Evolutionary conservation across 2,329 filamentous ascomycete genomes (phyloP).

Genomic region (Claviceps spartinae): DNA sequence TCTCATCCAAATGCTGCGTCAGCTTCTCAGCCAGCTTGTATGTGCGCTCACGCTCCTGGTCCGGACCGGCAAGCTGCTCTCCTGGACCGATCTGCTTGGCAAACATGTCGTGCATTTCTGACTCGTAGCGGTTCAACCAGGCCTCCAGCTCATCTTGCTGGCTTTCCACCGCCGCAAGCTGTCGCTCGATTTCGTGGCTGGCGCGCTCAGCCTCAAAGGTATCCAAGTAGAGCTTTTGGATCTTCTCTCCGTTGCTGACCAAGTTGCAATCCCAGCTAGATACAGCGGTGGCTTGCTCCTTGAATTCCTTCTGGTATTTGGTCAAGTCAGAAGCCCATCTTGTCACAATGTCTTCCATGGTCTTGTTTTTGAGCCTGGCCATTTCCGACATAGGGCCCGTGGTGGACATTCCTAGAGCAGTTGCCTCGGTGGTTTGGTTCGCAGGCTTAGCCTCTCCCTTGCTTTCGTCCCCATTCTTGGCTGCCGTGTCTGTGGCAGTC

Average conservation of each 20-base stretch:
- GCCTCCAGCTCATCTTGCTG: slow-evolving; percentile 82
- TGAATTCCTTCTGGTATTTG: slow-evolving; percentile 95
- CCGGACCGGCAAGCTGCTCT: slow-evolving; percentile 70
- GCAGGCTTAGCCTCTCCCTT: slow-evolving; percentile 17
- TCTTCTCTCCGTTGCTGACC: slow-evolving; percentile 89
- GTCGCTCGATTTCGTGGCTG: slow-evolving; percentile 84
- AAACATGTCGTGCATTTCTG: slow-evolving; percentile 81
- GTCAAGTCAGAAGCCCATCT: slow-evolving; percentile 91
- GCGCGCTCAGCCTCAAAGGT: slow-evolving; percentile 91
- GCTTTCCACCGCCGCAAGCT: slow-evolving; percentile 76
- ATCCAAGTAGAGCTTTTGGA: slow-evolving; percentile 80
- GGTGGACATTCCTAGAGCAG: slow-evolving; percentile 55
- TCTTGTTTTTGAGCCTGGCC: slow-evolving; percentile 91
- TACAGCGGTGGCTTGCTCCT: slow-evolving; percentile 75
- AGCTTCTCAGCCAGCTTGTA: slow-evolving; percentile 94
- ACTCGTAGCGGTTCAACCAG: slow-evolving; percentile 84
- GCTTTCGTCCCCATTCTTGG: slow-evolving; percentile 7
- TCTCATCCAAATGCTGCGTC: slow-evolving; percentile 79
- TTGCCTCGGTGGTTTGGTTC: slow-evolving; percentile 19
- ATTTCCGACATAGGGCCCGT: slow-evolving; percentile 70
- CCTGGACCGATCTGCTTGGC: slow-evolving; percentile 61
- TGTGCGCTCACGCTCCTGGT: slow-evolving; percentile 89
- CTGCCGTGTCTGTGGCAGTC: slow-evolving; percentile 15
- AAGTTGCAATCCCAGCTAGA: slow-evolving; percentile 84
- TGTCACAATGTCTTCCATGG: slow-evolving; percentile 97